These are phyloP conservation scores for Penicillium paxilli DNA, from an alignment of 495 filamentous ascomycete genomes.

Conservation along the genomic window DNA sequence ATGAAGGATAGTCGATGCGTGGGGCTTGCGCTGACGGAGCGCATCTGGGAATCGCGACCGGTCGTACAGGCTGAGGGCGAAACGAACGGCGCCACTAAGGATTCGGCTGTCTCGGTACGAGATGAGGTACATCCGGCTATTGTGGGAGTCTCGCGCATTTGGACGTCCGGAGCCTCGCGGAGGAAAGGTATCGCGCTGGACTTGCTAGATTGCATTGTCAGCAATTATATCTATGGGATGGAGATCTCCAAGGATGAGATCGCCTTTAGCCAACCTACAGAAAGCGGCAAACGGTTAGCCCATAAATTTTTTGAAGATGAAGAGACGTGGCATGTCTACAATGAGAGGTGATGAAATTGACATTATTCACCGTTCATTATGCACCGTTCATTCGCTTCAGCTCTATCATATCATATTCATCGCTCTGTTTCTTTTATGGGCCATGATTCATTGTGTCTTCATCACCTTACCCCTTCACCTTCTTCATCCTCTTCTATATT, in stretches of 20 bases:
- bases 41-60: constrained; percentile 57
- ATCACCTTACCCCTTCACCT: not conserved
- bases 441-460: not conserved
- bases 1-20: constrained; percentile 64
- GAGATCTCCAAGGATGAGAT: constrained; percentile 61
- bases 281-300: constrained; percentile 63
- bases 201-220: constrained; percentile 61
- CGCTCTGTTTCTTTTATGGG: not conserved
- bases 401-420: not conserved
- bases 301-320: constrained; percentile 60
- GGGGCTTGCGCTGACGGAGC: constrained; percentile 65
- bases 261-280: constrained; percentile 76
- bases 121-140: constrained; percentile 50
- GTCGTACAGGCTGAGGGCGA: constrained; percentile 42
- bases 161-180: constrained; percentile 63
- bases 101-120: constrained; percentile 48
- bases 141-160: constrained; percentile 71
- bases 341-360: constrained; percentile 34
- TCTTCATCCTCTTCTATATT: not conserved
- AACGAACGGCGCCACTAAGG: constrained; percentile 24
- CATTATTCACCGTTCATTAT: too few relatives aligned
- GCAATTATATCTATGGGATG: constrained; percentile 67
- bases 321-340: constrained; percentile 54
- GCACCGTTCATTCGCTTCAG: too few relatives aligned
- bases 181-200: constrained; percentile 61